A percentile compares a stretch with the other conserved stretches of the same genome.
Evolutionary conservation across 2,329 filamentous ascomycete genomes (phyloP).

Genomic region (Truncatella angustata): DNA sequence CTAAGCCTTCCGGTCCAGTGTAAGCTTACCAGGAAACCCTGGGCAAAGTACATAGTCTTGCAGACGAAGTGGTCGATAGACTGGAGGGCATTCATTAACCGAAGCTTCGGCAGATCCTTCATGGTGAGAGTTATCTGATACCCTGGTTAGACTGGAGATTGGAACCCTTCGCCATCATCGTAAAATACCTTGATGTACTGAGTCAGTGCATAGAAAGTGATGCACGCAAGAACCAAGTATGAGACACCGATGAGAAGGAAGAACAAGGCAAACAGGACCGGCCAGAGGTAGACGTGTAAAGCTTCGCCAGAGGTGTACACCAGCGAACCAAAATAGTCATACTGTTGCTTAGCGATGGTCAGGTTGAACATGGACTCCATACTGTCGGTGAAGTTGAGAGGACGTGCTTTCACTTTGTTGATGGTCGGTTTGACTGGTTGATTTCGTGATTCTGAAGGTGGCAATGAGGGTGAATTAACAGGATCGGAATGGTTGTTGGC

Average conservation of each 20-base stretch:
- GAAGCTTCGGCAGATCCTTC: no score
- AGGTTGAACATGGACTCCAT: background rate
- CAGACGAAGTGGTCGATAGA: background rate
- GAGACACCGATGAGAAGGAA: background rate
- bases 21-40: background rate
- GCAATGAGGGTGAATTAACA: background rate
- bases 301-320: background rate
- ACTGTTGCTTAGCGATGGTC: background rate
- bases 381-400: background rate
- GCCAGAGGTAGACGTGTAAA: background rate
- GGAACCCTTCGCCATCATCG: background rate
- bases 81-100: no score
- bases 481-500: constrained; percentile 1
- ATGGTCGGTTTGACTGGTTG: background rate
- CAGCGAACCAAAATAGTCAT: background rate
- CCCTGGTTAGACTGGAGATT: no score
- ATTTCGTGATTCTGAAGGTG: background rate
- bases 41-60: background rate
- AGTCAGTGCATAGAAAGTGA: background rate
- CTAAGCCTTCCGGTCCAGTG: no score
- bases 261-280: background rate
- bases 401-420: background rate
- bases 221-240: background rate
- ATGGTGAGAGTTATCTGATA: no score
- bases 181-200: background rate